These are phyloP conservation scores for Fusarium longipes DNA, from an alignment of 2,329 filamentous ascomycete species.

Conservation along the genomic window DNA sequence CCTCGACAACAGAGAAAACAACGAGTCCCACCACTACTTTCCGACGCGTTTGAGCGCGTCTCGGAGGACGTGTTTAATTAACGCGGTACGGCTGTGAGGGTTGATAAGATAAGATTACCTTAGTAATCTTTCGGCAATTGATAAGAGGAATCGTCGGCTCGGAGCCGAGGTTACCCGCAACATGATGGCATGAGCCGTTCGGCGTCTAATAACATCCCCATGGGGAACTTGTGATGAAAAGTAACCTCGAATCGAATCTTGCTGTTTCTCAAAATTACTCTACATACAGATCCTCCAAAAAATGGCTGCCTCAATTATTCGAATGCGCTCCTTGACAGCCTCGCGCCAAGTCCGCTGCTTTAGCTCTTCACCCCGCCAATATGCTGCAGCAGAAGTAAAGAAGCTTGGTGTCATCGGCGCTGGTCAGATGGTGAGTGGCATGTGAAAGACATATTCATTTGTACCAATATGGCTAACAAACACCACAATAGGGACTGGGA, in stretches of 20 bases:
- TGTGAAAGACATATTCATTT: slow-evolving; percentile 49
- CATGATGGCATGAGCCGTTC: slow-evolving; percentile 35
- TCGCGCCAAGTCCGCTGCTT: slow-evolving; percentile 67
- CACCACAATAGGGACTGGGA: slow-evolving; percentile 77
- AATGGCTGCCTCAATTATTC: slow-evolving; percentile 57
- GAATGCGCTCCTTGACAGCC: slow-evolving; percentile 51
- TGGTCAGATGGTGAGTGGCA: slow-evolving; percentile 86
- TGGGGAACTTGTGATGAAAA: slow-evolving; percentile 21
- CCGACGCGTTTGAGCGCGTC: slow-evolving; percentile 42
- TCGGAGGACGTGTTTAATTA: slow-evolving; percentile 35
- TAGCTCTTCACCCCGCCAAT: slow-evolving; percentile 71
- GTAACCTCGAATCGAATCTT: slow-evolving; percentile 1
- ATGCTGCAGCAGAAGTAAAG: slow-evolving; percentile 77
- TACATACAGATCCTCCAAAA: slow-evolving; percentile 35
- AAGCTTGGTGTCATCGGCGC: slow-evolving; percentile 91
- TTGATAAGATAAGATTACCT: too few species aligned
- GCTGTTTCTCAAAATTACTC: slow-evolving; percentile 6
- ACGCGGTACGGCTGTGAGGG: too few species aligned
- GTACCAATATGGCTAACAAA: slow-evolving; percentile 27
- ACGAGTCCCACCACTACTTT: slow-evolving; percentile 25
- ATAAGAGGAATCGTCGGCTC: slow-evolving; percentile 25
- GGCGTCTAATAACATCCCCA: slow-evolving; percentile 20
- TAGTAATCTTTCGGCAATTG: slow-evolving; percentile 39
- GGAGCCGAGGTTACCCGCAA: slow-evolving; percentile 58
- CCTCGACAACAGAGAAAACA: slow-evolving; percentile 30